A percentile compares a stretch with the other conserved stretches of the same genome.
phyloP scores from a whole-genome alignment of 306 rosid genomes.

The Prunus mira region DNA sequence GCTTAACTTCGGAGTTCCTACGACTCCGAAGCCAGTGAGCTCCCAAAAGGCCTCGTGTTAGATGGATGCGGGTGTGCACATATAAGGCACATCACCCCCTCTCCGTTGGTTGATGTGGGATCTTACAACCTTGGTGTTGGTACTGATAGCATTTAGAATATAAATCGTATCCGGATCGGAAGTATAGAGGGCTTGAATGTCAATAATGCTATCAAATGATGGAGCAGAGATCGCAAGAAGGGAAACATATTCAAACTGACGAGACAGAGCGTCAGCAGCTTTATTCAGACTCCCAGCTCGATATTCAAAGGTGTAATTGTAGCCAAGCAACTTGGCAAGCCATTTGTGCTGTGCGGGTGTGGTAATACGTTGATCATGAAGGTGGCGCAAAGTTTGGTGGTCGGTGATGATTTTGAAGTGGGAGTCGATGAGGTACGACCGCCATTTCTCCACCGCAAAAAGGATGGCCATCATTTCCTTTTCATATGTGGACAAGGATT shows the following conservation, averaged over 20 bases:
- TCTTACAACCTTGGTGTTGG: no score
- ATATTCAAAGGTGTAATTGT: background rate
- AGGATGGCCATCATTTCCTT: background rate
- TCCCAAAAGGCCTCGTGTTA: no score
- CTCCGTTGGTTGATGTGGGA: no score
- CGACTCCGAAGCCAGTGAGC: no score
- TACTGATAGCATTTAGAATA: no score
- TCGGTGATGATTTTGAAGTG: background rate
- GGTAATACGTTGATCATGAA: background rate
- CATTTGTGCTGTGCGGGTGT: background rate
- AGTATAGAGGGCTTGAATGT: background rate
- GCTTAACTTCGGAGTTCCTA: no score
- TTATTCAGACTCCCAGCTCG: background rate
- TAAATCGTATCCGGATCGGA: no score
- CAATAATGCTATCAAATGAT: background rate
- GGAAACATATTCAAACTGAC: background rate
- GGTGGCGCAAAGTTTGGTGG: background rate
- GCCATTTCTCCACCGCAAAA: background rate
- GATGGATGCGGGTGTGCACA: no score
- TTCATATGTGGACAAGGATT: background rate
- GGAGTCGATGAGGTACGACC: background rate
- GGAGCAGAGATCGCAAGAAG: background rate
- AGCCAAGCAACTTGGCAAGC: background rate
- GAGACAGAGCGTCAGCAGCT: background rate
- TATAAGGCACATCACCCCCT: no score